These are phyloP conservation scores for Pichia sp. DNA, from an alignment of 1,139 yeast species.

Conservation along the genomic window DNA sequence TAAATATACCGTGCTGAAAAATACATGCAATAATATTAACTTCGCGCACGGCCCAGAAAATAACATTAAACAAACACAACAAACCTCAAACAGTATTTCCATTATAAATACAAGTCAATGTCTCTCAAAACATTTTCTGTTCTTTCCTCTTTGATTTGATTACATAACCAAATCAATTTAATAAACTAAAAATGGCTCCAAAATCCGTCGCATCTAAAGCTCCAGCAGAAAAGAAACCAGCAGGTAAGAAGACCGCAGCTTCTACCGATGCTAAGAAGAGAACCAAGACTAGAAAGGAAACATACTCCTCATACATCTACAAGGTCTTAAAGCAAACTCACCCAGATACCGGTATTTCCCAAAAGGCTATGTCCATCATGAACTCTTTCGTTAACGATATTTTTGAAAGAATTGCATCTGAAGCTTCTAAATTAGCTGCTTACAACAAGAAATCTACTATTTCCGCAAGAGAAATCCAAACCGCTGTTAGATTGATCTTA, in stretches of 20 bases:
- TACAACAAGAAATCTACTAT: slow-evolving; percentile 99
- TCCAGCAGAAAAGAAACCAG: slow-evolving; percentile 96
- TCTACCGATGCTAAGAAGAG: slow-evolving; percentile 86
- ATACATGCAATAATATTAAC: too few species aligned
- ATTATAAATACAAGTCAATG: too few species aligned
- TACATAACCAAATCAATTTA: not conserved
- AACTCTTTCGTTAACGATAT: slow-evolving; percentile 97
- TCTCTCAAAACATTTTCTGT: too few species aligned
- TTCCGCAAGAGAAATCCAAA: slow-evolving; percentile 98
- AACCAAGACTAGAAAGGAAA: slow-evolving; percentile 96
- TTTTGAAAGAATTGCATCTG: slow-evolving; percentile 92
- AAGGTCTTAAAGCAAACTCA: slow-evolving; percentile 98
- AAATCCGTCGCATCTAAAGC: slow-evolving; percentile 94
- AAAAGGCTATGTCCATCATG: slow-evolving; percentile 98
- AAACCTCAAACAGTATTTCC: too few species aligned
- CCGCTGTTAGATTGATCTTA: slow-evolving; percentile 97
- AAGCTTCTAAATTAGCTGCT: slow-evolving; percentile 99
- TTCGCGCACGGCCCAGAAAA: too few species aligned
- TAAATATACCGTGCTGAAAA: too few species aligned
- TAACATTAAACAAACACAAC: too few species aligned
- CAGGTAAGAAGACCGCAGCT: slow-evolving; percentile 82
- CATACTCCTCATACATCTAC: slow-evolving; percentile 97
- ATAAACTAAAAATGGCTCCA: slow-evolving; percentile 71
- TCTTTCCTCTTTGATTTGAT: too few species aligned
- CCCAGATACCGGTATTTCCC: slow-evolving; percentile 99